Conservation (phyloP, 2,329 filamentous ascomycete genomes). For the Aspergillus tamarii region DNA sequence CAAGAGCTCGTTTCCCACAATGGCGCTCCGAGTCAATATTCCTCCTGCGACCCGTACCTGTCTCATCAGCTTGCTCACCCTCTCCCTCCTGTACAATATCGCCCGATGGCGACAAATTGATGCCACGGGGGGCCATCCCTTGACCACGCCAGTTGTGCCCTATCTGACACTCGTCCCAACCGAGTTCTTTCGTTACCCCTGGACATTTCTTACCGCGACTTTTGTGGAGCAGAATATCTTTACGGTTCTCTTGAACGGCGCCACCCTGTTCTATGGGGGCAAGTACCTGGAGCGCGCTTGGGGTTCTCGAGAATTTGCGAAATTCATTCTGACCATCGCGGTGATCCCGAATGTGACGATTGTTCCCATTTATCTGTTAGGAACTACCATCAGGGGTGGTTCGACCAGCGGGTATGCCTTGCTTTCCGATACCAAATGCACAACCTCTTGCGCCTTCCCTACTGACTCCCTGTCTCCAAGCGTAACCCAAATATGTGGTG, state of each 20-base stretch:
- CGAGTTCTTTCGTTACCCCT: slow-evolving; percentile 82
- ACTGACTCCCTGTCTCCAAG: slow-evolving; percentile 51
- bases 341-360: slow-evolving; percentile 79
- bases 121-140: slow-evolving; percentile 53
- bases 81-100: slow-evolving; percentile 79
- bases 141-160: slow-evolving; percentile 67
- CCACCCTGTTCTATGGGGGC: slow-evolving; percentile 87
- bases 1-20: slow-evolving; percentile 43
- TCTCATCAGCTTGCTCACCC: slow-evolving; percentile 72
- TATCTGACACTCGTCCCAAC: slow-evolving; percentile 88
- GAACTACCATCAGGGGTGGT: slow-evolving; percentile 65
- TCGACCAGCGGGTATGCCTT: slow-evolving; percentile 41
- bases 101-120: slow-evolving; percentile 66
- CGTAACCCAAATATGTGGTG: slow-evolving; percentile 81
- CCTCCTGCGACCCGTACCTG: slow-evolving; percentile 86
- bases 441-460: slow-evolving; percentile 19
- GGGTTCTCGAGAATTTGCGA: slow-evolving; percentile 88
- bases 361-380: slow-evolving; percentile 73
- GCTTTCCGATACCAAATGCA: slow-evolving; percentile 23
- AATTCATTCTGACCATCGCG: slow-evolving; percentile 78
- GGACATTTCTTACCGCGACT: slow-evolving; percentile 85
- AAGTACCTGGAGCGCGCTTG: slow-evolving; percentile 95
- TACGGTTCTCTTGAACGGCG: slow-evolving; percentile 74
- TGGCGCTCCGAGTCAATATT: slow-evolving; percentile 86
- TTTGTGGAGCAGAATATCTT: slow-evolving; percentile 93